Evolutionary conservation across 2,329 filamentous ascomycete species (phyloP).

Genomic region (Lanzia echinophila): DNA sequence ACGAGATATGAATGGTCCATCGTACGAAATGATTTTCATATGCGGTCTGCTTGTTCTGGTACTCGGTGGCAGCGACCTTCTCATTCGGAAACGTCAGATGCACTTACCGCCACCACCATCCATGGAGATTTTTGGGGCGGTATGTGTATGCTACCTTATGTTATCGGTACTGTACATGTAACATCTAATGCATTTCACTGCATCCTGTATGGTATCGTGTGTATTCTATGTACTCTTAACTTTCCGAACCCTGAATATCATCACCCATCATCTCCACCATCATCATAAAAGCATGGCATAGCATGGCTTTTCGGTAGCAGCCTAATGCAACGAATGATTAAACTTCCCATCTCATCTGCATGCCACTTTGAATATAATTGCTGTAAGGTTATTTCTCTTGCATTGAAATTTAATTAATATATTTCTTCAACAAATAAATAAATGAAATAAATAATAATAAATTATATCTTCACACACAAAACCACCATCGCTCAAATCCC

Average conservation of each 20-base stretch:
- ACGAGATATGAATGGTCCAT: neutral
- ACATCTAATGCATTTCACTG: neutral
- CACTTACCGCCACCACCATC: neutral
- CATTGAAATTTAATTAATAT: too few species aligned
- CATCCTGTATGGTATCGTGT: neutral
- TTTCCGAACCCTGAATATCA: neutral
- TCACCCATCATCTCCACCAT: neutral
- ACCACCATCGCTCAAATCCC: too few species aligned
- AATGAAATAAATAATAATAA: too few species aligned
- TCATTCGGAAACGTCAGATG: neutral
- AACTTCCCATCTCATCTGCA: constrained; percentile 1
- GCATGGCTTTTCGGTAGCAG: neutral
- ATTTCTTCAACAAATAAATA: too few species aligned
- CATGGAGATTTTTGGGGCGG: neutral
- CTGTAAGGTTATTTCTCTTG: too few species aligned
- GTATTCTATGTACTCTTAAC: neutral
- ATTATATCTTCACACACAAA: too few species aligned
- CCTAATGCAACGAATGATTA: constrained; percentile 4
- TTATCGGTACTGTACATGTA: neutral
- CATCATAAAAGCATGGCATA: neutral
- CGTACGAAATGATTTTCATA: too few species aligned
- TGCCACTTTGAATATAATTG: too few species aligned
- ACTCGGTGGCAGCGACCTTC: neutral
- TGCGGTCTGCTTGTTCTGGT: neutral
- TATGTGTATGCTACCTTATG: neutral